A percentile compares a stretch with the other conserved stretches of the same genome.
Evolutionary conservation across 179 eudicot species (phyloP).

Genomic region (Carnegiea gigantea): DNA sequence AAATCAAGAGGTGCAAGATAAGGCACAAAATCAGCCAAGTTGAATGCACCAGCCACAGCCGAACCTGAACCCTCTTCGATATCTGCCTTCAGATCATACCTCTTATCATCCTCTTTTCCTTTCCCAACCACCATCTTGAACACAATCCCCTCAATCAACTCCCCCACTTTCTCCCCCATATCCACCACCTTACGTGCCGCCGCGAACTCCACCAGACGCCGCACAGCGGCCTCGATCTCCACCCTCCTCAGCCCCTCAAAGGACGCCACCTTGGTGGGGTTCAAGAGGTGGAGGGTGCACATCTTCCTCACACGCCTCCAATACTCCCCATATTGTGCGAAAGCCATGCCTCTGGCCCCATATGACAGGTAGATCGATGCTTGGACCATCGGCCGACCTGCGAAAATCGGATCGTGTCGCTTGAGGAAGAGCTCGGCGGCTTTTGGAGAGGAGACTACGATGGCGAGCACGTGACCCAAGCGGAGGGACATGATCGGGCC

Average conservation of each 20-base stretch:
- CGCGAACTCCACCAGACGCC: not conserved
- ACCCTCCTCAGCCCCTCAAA: not conserved
- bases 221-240: not conserved
- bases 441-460: not conserved
- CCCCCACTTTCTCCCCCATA: constrained; percentile 36
- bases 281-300: not conserved
- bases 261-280: not conserved
- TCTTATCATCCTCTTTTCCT: constrained; percentile 36
- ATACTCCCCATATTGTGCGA: not conserved
- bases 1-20: constrained; percentile 51
- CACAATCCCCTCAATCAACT: constrained; percentile 6
- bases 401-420: not conserved
- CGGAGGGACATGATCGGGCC: not conserved
- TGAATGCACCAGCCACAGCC: constrained; percentile 52
- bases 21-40: constrained; percentile 53
- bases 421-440: not conserved
- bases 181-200: not conserved
- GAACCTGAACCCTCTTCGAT: constrained; percentile 46
- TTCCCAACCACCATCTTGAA: constrained; percentile 61
- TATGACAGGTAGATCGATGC: not conserved
- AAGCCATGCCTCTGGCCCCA: too few relatives aligned
- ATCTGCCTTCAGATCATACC: constrained; percentile 37
- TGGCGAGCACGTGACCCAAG: not conserved
- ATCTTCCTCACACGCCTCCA: not conserved
- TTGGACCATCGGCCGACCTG: not conserved